These are phyloP conservation scores for Paracamarosporium sp. DNA, from an alignment of 2,329 filamentous ascomycete species.

Conservation along the genomic window DNA sequence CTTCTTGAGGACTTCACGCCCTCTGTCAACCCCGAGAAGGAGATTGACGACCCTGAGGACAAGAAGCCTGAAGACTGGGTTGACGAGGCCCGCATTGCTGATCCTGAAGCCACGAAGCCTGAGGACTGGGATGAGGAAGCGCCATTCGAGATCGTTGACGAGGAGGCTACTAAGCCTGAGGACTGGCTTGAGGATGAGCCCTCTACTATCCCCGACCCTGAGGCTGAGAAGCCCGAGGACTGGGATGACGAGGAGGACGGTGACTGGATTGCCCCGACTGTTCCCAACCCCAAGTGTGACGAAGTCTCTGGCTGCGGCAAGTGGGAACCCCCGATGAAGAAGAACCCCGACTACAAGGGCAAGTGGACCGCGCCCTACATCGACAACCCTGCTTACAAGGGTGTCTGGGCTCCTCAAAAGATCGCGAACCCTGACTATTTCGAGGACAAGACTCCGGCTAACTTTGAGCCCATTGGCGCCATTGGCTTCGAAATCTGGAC, in stretches of 20 bases:
- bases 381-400: slow-evolving; percentile 99
- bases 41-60: slow-evolving; percentile 95
- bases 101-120: slow-evolving; percentile 93
- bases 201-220: slow-evolving; percentile 82
- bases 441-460: slow-evolving; percentile 95
- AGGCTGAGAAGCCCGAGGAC: slow-evolving; percentile 96
- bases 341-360: slow-evolving; percentile 98
- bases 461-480: slow-evolving; percentile 98
- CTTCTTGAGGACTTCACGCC: slow-evolving; percentile 94
- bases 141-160: slow-evolving; percentile 93
- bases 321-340: slow-evolving; percentile 90
- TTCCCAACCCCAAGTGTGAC: slow-evolving; percentile 95
- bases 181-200: slow-evolving; percentile 97
- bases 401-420: slow-evolving; percentile 91
- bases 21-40: slow-evolving; percentile 89
- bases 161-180: slow-evolving; percentile 87
- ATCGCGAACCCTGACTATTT: slow-evolving; percentile 96
- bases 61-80: slow-evolving; percentile 96
- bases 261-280: slow-evolving; percentile 89
- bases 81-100: slow-evolving; percentile 87
- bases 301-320: slow-evolving; percentile 92
- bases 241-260: slow-evolving; percentile 99
- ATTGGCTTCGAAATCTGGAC: slow-evolving; percentile 99
- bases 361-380: slow-evolving; percentile 94
- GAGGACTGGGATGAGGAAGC: slow-evolving; percentile 99